These are phyloP conservation scores for Tanozyma kutaoensis DNA, from an alignment of 805 yeast genomes.

Conservation along the genomic window DNA sequence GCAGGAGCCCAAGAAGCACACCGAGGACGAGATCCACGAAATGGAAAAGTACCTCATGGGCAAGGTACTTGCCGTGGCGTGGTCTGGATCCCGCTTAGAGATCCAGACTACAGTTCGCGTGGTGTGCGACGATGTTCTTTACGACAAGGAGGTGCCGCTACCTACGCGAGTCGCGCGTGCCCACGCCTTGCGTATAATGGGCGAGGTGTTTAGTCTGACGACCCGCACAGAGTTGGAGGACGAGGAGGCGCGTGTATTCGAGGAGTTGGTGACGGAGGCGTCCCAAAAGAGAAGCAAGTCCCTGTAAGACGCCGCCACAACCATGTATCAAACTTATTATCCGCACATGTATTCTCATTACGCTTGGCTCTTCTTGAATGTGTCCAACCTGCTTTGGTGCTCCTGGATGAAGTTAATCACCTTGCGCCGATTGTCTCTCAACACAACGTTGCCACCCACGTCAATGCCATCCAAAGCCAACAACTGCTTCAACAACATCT, in stretches of 20 bases:
- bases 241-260: conserved; percentile 67
- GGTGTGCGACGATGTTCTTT: conserved; percentile 54
- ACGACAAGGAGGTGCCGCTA: conserved; percentile 38
- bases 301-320: no score
- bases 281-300: conserved; percentile 25
- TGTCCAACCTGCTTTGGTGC: conserved; percentile 43
- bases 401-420: conserved; percentile 49
- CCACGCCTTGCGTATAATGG: conserved; percentile 44
- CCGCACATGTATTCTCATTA: no score
- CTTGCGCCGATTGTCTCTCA: conserved; percentile 46
- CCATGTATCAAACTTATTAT: no score
- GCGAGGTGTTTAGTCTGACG: conserved; percentile 45
- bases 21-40: conserved; percentile 52
- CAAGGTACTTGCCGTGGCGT: conserved; percentile 70
- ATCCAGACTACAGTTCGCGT: conserved; percentile 59
- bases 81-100: conserved; percentile 74
- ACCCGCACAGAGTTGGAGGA: conserved; percentile 57
- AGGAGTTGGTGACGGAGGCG: conserved; percentile 47
- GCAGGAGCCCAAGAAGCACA: conserved; percentile 24
- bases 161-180: conserved; percentile 46
- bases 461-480: conserved; percentile 58
- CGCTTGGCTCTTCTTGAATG: no score
- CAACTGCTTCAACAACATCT: conserved; percentile 51
- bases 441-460: conserved; percentile 31
- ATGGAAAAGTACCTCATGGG: conserved; percentile 67